These are phyloP conservation scores for Clitoria ternatea DNA, from an alignment of 306 rosid genomes.

Conservation along the genomic window DNA sequence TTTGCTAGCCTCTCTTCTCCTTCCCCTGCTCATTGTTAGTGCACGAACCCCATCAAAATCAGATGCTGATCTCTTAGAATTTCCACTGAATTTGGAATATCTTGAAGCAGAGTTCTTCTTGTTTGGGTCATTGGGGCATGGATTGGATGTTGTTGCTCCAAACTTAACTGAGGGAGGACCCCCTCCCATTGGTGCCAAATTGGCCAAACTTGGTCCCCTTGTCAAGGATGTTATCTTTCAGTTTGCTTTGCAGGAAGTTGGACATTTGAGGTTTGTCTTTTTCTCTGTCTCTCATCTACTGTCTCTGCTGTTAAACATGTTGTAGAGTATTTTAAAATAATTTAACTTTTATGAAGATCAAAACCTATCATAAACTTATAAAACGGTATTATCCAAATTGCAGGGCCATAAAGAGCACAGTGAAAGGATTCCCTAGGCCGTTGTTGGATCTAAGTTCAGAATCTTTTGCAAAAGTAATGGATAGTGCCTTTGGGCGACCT, in stretches of 20 bases:
- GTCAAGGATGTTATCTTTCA: slow-evolving; percentile 41
- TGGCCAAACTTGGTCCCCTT: slow-evolving; percentile 32
- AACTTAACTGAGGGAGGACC: slow-evolving; percentile 49
- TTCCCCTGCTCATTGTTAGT: neutral
- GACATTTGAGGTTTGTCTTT: slow-evolving; percentile 67
- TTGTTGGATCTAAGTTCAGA: slow-evolving; percentile 48
- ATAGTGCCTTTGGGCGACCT: slow-evolving; percentile 46
- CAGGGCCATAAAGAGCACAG: slow-evolving; percentile 58
- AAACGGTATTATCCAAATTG: too few species aligned
- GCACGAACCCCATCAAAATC: slow-evolving; percentile 4
- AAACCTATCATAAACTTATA: too few species aligned
- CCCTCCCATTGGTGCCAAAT: slow-evolving; percentile 49
- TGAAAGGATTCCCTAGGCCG: slow-evolving; percentile 76
- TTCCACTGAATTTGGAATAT: slow-evolving; percentile 64
- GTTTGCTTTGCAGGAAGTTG: slow-evolving; percentile 68
- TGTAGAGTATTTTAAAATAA: too few species aligned
- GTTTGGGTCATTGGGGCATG: slow-evolving; percentile 49
- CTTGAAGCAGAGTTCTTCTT: slow-evolving; percentile 73
- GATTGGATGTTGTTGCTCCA: slow-evolving; percentile 53
- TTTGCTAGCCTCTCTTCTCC: slow-evolving; percentile 10
- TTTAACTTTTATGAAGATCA: too few species aligned
- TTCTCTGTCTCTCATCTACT: neutral
- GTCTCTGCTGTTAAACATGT: neutral
- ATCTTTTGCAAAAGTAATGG: slow-evolving; percentile 47
- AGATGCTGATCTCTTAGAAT: slow-evolving; percentile 50